These are phyloP conservation scores for Corrigiola litoralis DNA, from an alignment of 179 eudicot species.

Conservation along the genomic window DNA sequence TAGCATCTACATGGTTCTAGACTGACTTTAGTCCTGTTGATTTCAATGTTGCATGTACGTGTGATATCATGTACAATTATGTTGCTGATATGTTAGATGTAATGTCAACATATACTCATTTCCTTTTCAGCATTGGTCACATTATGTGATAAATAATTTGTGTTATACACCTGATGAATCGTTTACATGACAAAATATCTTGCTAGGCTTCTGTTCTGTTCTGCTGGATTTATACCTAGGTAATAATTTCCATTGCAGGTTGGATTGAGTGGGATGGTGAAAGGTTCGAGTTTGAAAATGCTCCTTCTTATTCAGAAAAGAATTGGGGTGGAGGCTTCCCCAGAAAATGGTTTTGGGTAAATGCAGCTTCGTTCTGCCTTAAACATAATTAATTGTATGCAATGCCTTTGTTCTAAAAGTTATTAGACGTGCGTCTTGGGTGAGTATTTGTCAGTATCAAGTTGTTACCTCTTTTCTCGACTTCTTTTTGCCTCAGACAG, in stretches of 20 bases:
- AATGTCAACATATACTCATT: background rate
- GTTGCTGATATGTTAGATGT: too few relatives aligned
- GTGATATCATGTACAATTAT: background rate
- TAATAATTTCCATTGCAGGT: conserved; percentile 46
- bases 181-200: background rate
- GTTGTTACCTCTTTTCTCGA: background rate
- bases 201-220: background rate
- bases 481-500: too few relatives aligned
- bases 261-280: conserved; percentile 99
- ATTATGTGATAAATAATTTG: too few relatives aligned
- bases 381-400: background rate
- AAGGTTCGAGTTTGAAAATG: conserved; percentile 80
- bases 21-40: background rate
- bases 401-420: background rate
- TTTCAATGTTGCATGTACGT: background rate
- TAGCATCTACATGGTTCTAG: too few relatives aligned
- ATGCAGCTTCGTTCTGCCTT: background rate
- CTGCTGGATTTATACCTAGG: conserved; percentile 3
- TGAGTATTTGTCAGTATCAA: background rate
- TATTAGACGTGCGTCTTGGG: background rate
- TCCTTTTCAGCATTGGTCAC: background rate
- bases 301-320: conserved; percentile 94
- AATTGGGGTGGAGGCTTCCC: conserved; percentile 98
- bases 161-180: background rate
- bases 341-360: conserved; percentile 97